phyloP scores from a whole-genome alignment of 2,329 filamentous ascomycete genomes.

The Fusarium devonianum region DNA sequence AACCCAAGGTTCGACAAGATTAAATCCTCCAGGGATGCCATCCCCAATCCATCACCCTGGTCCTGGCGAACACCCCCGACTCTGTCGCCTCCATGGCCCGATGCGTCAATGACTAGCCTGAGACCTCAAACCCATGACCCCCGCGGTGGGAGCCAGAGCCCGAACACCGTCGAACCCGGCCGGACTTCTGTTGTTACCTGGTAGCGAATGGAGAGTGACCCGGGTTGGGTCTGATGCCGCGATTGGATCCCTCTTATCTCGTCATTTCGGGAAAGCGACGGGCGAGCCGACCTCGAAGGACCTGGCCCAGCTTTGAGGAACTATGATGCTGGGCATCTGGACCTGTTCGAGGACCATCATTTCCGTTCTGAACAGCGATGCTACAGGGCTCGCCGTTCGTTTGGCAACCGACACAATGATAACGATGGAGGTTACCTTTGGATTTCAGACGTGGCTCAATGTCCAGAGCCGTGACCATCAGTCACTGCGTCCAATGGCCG shows the following conservation, averaged over 20 bases:
- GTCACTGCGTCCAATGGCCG: too few species aligned
- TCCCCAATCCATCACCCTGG: slow-evolving; percentile 20
- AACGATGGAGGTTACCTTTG: slow-evolving; percentile 7
- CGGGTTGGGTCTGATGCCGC: slow-evolving; percentile 17
- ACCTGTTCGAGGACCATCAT: slow-evolving; percentile 6
- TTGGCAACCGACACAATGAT: slow-evolving; percentile 24
- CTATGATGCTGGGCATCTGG: slow-evolving; percentile 6
- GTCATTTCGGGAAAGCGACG: slow-evolving; percentile 16
- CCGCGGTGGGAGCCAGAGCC: slow-evolving; percentile 29
- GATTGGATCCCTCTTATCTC: slow-evolving; percentile 29
- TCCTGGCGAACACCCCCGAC: slow-evolving; percentile 9
- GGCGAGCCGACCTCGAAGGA: slow-evolving; percentile 5
- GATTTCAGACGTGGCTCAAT: too few species aligned
- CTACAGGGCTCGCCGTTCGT: not conserved
- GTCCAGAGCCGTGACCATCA: too few species aligned
- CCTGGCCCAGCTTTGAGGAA: slow-evolving; percentile 10
- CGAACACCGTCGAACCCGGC: slow-evolving; percentile 17
- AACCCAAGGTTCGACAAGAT: slow-evolving; percentile 4
- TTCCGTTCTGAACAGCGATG: slow-evolving; percentile 2
- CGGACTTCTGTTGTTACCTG: slow-evolving; percentile 13
- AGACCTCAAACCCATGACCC: slow-evolving; percentile 26
- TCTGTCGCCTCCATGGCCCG: slow-evolving; percentile 23
- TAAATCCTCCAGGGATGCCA: slow-evolving; percentile 9
- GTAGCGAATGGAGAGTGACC: slow-evolving; percentile 28
- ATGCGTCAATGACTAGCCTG: slow-evolving; percentile 25